Evolutionary conservation across 2,329 filamentous ascomycete species (phyloP), one percentile per base, ranked within the genome.

Genomic region (Talaromyces albobiverticillius): DNA sequence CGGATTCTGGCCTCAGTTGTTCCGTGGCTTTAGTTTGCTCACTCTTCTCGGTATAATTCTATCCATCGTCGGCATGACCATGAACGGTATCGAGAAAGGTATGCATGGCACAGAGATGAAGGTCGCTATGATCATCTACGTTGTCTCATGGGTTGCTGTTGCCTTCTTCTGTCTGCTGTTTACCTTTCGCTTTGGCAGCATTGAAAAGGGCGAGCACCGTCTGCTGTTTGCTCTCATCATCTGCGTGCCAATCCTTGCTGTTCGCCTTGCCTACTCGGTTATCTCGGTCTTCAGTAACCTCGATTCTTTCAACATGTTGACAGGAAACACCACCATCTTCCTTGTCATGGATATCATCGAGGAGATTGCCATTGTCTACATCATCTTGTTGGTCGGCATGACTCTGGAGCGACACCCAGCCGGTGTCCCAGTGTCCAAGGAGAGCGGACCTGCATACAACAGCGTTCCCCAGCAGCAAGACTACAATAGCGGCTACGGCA

Each of bases 31-130:
- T 20, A 61, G 64, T 3, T 34, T 71, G 4, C 41, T 71, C 49
- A 66, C 68, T 25, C 47, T 67, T 2, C 58, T 67, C 13, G 70
- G 64, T 26, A 54, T 73, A 51, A 63, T 71, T 18, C 65, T 77
- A 23, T 64, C 70, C 54, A 75, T 80, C 48, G 66, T 78, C 10
- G 82, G 80, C 29, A 76, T 62, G 8, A 60, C 62, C 2, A 40
- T n/a, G n/a, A n/a, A n/a, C 76, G 18, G n/a, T 40, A 62, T 67
- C 32, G 4, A n/a, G 48, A 57, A 46, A 59, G 55, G 46, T 8
- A 67, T 61, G 49, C 67, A 4, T 61, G 70, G 68, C 23, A 63
- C 60, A 3, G 61, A 74, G 34, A 71, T 69, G 51, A 73, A 78
- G 62, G 72, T 67, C 10, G 75, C 75, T 32, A 67, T 76, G 23